These are phyloP conservation scores for Mrakia blollopis DNA, from an alignment of 768 basidiomycete genomes.

Conservation along the genomic window DNA sequence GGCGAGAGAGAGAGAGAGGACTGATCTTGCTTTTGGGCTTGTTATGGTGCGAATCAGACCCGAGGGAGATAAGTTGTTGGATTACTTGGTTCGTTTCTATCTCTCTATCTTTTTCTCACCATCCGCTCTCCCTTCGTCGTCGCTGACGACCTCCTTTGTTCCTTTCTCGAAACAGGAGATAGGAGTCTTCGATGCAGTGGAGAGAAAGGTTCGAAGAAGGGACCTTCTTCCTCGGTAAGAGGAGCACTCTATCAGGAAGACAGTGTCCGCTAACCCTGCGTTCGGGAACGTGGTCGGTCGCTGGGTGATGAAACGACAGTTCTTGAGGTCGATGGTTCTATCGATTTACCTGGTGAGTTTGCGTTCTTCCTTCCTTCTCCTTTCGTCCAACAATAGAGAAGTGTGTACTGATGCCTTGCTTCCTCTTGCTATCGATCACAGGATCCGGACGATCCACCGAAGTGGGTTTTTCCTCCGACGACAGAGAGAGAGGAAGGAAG, in stretches of 20 bases:
- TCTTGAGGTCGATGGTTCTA: slow-evolving; percentile 16
- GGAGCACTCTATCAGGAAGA: not conserved
- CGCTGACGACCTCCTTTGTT: not conserved
- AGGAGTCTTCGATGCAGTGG: slow-evolving; percentile 23
- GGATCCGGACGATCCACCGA: slow-evolving; percentile 19
- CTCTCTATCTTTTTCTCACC: not conserved
- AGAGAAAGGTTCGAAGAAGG: slow-evolving; percentile 12
- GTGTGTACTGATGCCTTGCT: not conserved
- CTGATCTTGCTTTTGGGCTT: not conserved
- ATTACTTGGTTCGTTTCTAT: not conserved
- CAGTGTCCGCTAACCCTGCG: too few relatives aligned
- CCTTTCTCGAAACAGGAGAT: not conserved
- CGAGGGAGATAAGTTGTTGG: slow-evolving; percentile 19
- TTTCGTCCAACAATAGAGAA: not conserved
- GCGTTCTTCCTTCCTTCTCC: not conserved
- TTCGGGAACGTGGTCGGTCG: not conserved
- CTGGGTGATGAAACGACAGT: not conserved
- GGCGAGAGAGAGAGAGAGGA: too few relatives aligned
- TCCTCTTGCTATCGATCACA: not conserved
- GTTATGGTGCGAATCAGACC: not conserved
- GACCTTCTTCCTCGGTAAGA: not conserved
- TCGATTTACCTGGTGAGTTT: slow-evolving; percentile 17
- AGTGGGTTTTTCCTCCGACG: not conserved
- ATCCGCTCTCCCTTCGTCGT: too few relatives aligned
- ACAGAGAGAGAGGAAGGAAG: not conserved